Evolutionary conservation across 345 rosid species (phyloP), one percentile per base, ranked within the genome.

Genomic region (Raphanus sativus): DNA sequence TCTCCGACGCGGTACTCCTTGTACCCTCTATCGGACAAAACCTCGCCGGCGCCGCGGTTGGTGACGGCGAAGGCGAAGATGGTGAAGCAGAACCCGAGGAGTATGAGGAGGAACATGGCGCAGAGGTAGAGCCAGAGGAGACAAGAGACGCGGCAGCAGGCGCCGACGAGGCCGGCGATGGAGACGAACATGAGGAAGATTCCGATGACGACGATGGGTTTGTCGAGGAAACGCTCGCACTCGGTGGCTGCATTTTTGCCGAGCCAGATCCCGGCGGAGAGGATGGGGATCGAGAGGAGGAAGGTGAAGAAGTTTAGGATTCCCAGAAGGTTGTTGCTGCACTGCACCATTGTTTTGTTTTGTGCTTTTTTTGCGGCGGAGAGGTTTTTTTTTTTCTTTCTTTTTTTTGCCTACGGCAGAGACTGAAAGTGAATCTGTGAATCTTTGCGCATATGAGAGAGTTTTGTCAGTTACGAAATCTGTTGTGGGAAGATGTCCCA

Each of bases 21-120:
- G 8, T 94, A 94, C n/a, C 98, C 98, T 50, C 33, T 86, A 0
- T 58, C 89, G 0, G 91, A 83, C 30, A 94, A 0, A 4, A 45
- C 92, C 65, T 85, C 62, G 1, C 98, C 98, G 36, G 98, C 97
- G 6, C 98, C 98, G 16, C 88, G 89, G 78, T 92, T 92, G n/a
- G 98, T 94, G 75, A 92, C 98, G 4, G 84, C 92, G 79, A 94
- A 94, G 3, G 98, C 91, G 77, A 94, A 86, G 80, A 92, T 87
- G 4, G 98, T 92, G 90, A 94, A 89, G 58, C 86, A 84, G 84
- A 94, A 83, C 25, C 91, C 87, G 32, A 90, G 32, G 59, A 94
- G 80, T 10, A 92, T 94, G 72, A 94, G 86, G 65, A 94, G 56
- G 85, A 94, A 94, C 98, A 92, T 92, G 24, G 92, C 98, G 65